Evolutionary conservation across 179 eudicot genomes (phyloP), one percentile per base, ranked within the genome.

Genomic region (Beta lomatogona): DNA sequence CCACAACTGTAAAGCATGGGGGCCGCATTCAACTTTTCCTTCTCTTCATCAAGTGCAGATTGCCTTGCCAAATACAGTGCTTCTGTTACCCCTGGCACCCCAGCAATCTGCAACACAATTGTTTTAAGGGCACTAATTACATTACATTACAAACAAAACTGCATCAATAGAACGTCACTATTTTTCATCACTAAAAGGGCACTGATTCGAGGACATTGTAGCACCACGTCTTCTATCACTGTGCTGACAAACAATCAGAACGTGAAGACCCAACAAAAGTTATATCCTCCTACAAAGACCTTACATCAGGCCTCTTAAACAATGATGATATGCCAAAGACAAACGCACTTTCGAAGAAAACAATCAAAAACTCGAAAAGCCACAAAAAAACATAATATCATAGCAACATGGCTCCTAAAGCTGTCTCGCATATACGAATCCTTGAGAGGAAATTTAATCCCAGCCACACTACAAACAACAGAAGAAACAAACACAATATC

Each of bases 11-110:
- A 95, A 54, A 94, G 88, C 99, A 95, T 94, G 8, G 99, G 97
- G 66, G 91, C 77, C 81, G 90, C 91, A 82, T 84, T 86, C 75
- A 72, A 72, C 82, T 93, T 93, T 14, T 81, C 86, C 73, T 88
- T 89, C 87, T 91, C 97, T 73, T 87, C 91, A 77, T 93, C 92
- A 85, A 94, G 92, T 45, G 98, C 95, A 77, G 95, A 78, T 82
- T 92, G 96, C 83, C 98, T 89, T 16, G 94, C 94, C 65, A 86
- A 63, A 83, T 92, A 95, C 61, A 95, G 91, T 21, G 90, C 84
- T 79, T 95, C 99, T 21, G 99, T 94, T 64, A 95, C 95, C 16
- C 99, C 99, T 36, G 98, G 99, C 80, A 95, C 98, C 77, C 98
- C 98, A 79, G 98, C 96, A 85, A 95, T 90, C 99, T 96, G 82